Evolutionary conservation across 2,329 filamentous ascomycete genomes (phyloP), one percentile per base, ranked within the genome.

Genomic region (Cordyceps tenuipes): DNA sequence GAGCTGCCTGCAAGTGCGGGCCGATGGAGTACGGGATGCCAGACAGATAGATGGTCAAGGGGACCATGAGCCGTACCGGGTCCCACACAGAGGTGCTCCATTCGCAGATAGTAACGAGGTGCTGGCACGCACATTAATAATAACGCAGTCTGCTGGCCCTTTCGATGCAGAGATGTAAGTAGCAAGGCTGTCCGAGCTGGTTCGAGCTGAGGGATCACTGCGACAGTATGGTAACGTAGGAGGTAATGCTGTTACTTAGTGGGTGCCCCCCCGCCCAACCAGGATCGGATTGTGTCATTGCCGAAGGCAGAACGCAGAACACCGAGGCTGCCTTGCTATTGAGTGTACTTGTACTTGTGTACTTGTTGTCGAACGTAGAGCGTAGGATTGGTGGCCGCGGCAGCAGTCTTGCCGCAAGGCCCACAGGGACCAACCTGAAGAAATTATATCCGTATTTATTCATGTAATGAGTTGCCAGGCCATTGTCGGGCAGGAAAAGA

Each of bases 41-140:
- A 52, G 13, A 46, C 31, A 60, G 51, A 60, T 60, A 60, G 51
- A 60, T 60, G 58, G 58, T 15, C 21, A 55, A 47, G 43, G 57
- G 49, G 58, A 59, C 49, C 31, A 55, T 64, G 61, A 63, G 64
- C 62, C 64, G 64, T 62, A 63, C 63, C 63, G 63, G 57, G 62
- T 63, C 59, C 63, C 63, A 63, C 34, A 41, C 34, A 41, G 13
- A 19, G 52, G 31, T 49, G 36, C n/a, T n/a, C 34, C 12, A 39
- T 44, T 23, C 23, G 23, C 2, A 23, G 2, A 23, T 23, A 23
- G 23, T 23, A 4, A 23, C 23, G 23, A 23, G 23, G 23, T 23
- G 23, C 23, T 23, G 23, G 23, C 23, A 23, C 23, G 23, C 23
- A 23, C 23, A 23, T 4, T 3, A 23, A 23, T 23, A 23, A 23